Conservation (phyloP, 306 rosid genomes). For the Chamaecrista fasciculata region DNA sequence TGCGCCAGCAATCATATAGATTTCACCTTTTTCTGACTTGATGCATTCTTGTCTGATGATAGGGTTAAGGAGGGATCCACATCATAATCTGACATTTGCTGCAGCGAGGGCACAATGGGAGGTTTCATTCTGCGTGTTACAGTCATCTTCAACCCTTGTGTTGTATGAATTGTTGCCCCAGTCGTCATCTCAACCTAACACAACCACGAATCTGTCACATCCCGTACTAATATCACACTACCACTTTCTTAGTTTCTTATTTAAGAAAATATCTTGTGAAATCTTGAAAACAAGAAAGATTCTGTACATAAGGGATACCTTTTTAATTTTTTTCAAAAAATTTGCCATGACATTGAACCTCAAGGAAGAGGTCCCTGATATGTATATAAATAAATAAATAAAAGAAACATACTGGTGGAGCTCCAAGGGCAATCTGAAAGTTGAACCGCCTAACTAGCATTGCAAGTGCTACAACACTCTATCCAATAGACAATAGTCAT, state of each 20-base stretch:
- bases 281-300: not conserved
- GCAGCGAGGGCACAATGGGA: slow-evolving; percentile 69
- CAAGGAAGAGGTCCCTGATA: not conserved
- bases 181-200: slow-evolving; percentile 90
- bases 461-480: slow-evolving; percentile 87
- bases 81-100: slow-evolving; percentile 48
- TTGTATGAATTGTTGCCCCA: slow-evolving; percentile 96
- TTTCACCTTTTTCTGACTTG: slow-evolving; percentile 48
- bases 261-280: not conserved
- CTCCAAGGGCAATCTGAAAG: slow-evolving; percentile 83
- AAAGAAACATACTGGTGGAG: slow-evolving; percentile 72
- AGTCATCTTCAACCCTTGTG: slow-evolving; percentile 85
- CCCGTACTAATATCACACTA: slow-evolving; percentile 3
- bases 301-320: too few species aligned
- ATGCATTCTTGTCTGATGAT: slow-evolving; percentile 44
- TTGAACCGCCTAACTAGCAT: slow-evolving; percentile 86
- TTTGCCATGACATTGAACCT: slow-evolving; percentile 15
- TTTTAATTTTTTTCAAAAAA: too few species aligned
- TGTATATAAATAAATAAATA: too few species aligned
- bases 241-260: not conserved
- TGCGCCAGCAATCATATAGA: slow-evolving; percentile 35
- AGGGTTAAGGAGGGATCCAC: slow-evolving; percentile 44
- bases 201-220: slow-evolving; percentile 24
- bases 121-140: slow-evolving; percentile 78
- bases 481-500: slow-evolving; percentile 35